Evolutionary conservation across 1,139 yeast genomes (phyloP), one percentile per base, ranked within the genome.

Genomic region (Hemisphaericaspora xylanilytica): DNA sequence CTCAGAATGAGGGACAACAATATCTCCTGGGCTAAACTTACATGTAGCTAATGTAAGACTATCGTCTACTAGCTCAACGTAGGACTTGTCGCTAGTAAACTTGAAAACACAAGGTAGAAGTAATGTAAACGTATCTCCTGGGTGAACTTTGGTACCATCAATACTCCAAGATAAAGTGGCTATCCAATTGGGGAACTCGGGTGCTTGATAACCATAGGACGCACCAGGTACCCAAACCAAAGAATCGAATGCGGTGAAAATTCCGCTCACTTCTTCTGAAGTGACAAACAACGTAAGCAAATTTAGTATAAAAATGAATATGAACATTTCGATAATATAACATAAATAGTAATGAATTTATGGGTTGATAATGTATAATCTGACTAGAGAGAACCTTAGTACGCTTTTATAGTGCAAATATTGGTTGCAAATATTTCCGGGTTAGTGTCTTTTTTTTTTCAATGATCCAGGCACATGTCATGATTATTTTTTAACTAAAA

Each of bases 101-200:
- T 59, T 61, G 44, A 52, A 63, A 4, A 59, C 68, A 49, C 64
- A 54, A 4, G 67, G 67, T 46, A 65, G 43, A 14, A 38, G 39
- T 36, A 65, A 57, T 0, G 58, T 48, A 47, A 65, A 63, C 5
- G 68, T 61, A 42, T 65, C 70, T n/a, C 67, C 67, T 0, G 65
- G 40, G 2, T 38, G 25, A 3, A 55, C 51, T 1, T 47, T 38
- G 4, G 51, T 21, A 13, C 58, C 59, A 10, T 40, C 36, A 9
- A 65, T 46, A 1, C 34, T 25, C 69, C 69, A 65, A 3, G 43
- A 39, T n/a, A 63, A 37, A 1, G 49, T 43, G 2, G 58, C 61
- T 10, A 39, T 32, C 67, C 67, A 63, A 44, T 46, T 52, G 1
- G 62, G 61, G 17, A 33, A 35, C 13, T 28, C 13, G 1, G 62